Base-by-base conservation (phyloP, 371 early-diverging fungal species). In the Rozella allomycis region DNA sequence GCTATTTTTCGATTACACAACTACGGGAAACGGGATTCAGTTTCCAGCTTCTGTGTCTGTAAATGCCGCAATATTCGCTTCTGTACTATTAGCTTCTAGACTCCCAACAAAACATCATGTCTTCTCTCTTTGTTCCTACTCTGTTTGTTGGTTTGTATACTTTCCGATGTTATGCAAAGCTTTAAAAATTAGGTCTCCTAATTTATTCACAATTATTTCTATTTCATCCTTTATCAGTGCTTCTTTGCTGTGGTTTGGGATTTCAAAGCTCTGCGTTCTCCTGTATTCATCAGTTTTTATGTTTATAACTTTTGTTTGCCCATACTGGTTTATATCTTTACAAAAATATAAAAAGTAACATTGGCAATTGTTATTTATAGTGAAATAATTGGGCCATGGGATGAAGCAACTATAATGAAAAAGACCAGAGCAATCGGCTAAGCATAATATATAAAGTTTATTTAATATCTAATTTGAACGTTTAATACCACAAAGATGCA, bases 311-410 rank as follows among this genome's bases (percentile, higher is more conserved):
- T 74, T 84, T 50, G 52, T 73, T 13, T 81, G 88, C 40, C 87
- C 87, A 0, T 70, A 69, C 31, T 82, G 83, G 82, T 65, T 87
- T 21, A 77, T 85, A 14, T 73, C 72, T 50, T 68, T 83, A 25
- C 84, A 84, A 52, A 68, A 76, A 29, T 86, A 83, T 57, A 87
- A 87, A 60, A 85, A 82, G 82, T 78, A 66, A 38, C 23, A 17
- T 23, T 11, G 13, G 13, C 18, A 6, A 9, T 33, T 17, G 4
- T 4, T 22, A 7, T 30, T 31, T n/a, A 14, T 41, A 78, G 78
- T 47, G 82, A 83, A 50, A 85, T 86, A 20, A 77, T 82, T 37
- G 91, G 91, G 0, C 88, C 91, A 12, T 90, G 91, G 91, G 91
- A 90, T 49, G 87, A 86, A 54, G 91, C 88, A 8, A 70, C 17